phyloP scores from a whole-genome alignment of 179 eudicot species.

The Amaranthus tricolor region DNA sequence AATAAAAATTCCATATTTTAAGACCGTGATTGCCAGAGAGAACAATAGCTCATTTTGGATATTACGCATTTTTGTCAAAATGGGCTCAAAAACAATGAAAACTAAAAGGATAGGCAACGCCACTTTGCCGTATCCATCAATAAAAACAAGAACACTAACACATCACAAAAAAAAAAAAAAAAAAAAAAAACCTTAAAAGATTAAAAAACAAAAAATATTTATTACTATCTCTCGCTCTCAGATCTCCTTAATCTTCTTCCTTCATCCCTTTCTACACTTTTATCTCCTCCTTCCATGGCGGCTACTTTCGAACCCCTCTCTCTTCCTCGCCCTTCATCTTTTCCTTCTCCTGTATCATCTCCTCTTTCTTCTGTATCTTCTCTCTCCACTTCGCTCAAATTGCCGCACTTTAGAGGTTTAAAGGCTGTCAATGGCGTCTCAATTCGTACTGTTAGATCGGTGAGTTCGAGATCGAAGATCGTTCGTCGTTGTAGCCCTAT shows the following conservation, averaged over 20 bases:
- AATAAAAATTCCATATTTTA: too few species aligned
- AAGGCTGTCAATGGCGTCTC: constrained; percentile 33
- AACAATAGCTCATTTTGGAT: too few species aligned
- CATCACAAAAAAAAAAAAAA: background rate
- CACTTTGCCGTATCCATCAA: background rate
- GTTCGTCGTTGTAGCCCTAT: constrained; percentile 43
- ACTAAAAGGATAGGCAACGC: background rate
- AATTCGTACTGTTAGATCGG: constrained; percentile 23
- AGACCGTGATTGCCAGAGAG: too few species aligned
- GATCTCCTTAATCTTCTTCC: constrained; percentile 1
- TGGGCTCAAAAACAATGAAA: too few species aligned
- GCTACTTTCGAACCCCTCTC: constrained; percentile 49
- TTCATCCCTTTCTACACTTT: constrained; percentile 2
- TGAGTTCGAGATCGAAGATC: constrained; percentile 18
- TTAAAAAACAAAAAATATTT: background rate
- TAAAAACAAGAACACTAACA: background rate
- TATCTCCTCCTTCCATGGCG: constrained; percentile 39
- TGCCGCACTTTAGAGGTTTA: constrained; percentile 47
- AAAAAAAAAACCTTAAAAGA: background rate
- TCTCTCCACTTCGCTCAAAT: constrained; percentile 28
- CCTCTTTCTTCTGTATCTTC: constrained; percentile 21
- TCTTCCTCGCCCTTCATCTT: constrained; percentile 45
- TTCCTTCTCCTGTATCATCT: constrained; percentile 39
- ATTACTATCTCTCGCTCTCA: background rate
- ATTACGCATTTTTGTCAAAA: too few species aligned